Evolutionary conservation across 2,329 filamentous ascomycete genomes (phyloP).

Genomic region (Sporothrix euskadiensis): DNA sequence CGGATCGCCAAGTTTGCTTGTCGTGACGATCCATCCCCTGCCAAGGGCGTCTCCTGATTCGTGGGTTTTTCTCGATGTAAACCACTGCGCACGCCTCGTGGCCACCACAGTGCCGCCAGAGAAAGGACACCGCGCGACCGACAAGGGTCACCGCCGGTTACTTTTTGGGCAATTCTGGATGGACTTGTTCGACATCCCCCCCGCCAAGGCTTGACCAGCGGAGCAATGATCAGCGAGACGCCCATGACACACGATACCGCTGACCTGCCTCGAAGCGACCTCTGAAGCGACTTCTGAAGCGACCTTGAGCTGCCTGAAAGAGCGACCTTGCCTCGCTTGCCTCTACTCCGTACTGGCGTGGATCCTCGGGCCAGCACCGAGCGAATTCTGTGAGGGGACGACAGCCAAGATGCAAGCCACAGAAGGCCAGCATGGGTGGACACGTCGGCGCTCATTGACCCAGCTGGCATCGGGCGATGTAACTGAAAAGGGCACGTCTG

Average conservation of each 20-base stretch:
- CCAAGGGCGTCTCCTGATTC: slow-evolving; percentile 14
- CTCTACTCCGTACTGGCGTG: neutral
- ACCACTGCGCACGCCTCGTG: neutral
- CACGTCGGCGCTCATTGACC: slow-evolving; percentile 14
- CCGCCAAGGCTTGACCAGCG: neutral
- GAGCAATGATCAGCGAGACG: slow-evolving; percentile 4
- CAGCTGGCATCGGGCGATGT: slow-evolving; percentile 10
- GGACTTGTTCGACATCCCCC: too few species aligned
- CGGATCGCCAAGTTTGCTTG: neutral
- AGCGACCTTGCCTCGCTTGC: neutral
- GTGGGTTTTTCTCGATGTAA: slow-evolving; percentile 20
- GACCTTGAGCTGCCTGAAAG: neutral
- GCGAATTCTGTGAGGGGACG: neutral
- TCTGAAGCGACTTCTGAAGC: neutral
- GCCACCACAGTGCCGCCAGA: neutral
- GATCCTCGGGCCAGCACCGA: neutral
- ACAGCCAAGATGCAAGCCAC: neutral
- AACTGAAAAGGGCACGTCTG: slow-evolving; percentile 9
- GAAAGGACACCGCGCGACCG: neutral
- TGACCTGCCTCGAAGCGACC: neutral
- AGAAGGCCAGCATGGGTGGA: neutral
- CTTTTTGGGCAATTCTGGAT: neutral
- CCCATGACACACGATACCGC: neutral
- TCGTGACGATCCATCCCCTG: neutral
- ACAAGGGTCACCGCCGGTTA: neutral